These are phyloP conservation scores for Boletus edulis DNA, from an alignment of 768 basidiomycete species.

Conservation along the genomic window DNA sequence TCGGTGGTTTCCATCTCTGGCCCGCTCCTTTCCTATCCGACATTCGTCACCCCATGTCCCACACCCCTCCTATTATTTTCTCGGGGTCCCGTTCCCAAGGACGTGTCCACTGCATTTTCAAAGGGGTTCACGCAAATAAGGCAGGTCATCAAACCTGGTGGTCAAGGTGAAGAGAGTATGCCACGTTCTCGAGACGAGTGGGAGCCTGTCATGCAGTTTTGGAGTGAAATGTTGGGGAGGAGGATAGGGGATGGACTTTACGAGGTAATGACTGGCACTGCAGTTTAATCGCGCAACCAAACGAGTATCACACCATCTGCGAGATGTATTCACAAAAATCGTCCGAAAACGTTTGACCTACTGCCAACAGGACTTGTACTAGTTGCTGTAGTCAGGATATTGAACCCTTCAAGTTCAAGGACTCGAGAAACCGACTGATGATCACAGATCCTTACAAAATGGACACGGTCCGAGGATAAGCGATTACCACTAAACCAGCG, in stretches of 20 bases:
- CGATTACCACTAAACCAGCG: neutral
- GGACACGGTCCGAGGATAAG: no score
- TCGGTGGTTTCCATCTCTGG: constrained; percentile 71
- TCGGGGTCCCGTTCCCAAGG: constrained; percentile 45
- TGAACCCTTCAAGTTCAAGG: no score
- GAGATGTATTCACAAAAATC: neutral
- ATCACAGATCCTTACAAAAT: no score
- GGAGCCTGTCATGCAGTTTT: constrained; percentile 84
- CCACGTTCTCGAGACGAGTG: constrained; percentile 73
- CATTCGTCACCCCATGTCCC: constrained; percentile 45
- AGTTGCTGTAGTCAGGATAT: no score
- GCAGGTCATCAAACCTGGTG: constrained; percentile 46
- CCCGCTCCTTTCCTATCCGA: constrained; percentile 77
- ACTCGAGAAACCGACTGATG: no score
- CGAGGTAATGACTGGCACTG: constrained; percentile 53
- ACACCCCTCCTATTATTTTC: constrained; percentile 66
- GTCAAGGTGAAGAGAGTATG: constrained; percentile 54
- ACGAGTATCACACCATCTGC: neutral
- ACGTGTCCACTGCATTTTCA: constrained; percentile 49
- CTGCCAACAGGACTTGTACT: no score
- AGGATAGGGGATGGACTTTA: constrained; percentile 62
- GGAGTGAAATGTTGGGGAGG: constrained; percentile 65
- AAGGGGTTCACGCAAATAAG: constrained; percentile 55
- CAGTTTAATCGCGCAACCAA: neutral
- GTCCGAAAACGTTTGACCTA: no score